These are phyloP conservation scores for Tripterygium wilfordii DNA, from an alignment of 177 flowering plant genomes.

Conservation along the genomic window DNA sequence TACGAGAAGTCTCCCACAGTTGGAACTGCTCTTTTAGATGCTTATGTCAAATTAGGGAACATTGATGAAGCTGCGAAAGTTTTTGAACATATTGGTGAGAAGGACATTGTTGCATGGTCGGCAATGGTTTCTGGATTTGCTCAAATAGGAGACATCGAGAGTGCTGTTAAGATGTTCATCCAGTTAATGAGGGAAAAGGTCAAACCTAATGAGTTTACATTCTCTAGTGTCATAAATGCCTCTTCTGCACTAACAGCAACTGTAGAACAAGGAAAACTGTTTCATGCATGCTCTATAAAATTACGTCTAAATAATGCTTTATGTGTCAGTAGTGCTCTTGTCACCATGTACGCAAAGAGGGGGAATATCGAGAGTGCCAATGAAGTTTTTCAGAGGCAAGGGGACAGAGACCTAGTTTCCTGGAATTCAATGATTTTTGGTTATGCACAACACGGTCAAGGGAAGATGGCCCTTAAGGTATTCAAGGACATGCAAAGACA, in stretches of 20 bases:
- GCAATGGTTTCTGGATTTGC: constrained; percentile 93
- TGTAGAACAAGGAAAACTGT: constrained; percentile 76
- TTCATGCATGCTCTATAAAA: constrained; percentile 73
- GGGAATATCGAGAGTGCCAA: constrained; percentile 77
- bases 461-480: constrained; percentile 55
- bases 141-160: constrained; percentile 51
- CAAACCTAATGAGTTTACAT: constrained; percentile 70
- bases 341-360: constrained; percentile 86
- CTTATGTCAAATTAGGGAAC: constrained; percentile 55
- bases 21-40: constrained; percentile 79
- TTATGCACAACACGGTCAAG: constrained; percentile 80
- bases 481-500: constrained; percentile 52
- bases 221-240: constrained; percentile 70
- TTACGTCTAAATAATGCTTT: constrained; percentile 39
- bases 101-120: constrained; percentile 91
- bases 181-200: constrained; percentile 43
- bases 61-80: constrained; percentile 54
- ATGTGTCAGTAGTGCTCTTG: constrained; percentile 81
- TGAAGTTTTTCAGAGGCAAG: constrained; percentile 58
- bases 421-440: constrained; percentile 97
- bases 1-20: constrained; percentile 53
- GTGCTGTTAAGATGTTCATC: constrained; percentile 44
- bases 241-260: constrained; percentile 62
- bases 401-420: constrained; percentile 68
- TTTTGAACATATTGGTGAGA: constrained; percentile 54